Percentiles rank a stretch among this genome's conserved stretches.
Evolutionary conservation across 306 rosid species (phyloP).

Genomic region (Casuarina equisetifolia): DNA sequence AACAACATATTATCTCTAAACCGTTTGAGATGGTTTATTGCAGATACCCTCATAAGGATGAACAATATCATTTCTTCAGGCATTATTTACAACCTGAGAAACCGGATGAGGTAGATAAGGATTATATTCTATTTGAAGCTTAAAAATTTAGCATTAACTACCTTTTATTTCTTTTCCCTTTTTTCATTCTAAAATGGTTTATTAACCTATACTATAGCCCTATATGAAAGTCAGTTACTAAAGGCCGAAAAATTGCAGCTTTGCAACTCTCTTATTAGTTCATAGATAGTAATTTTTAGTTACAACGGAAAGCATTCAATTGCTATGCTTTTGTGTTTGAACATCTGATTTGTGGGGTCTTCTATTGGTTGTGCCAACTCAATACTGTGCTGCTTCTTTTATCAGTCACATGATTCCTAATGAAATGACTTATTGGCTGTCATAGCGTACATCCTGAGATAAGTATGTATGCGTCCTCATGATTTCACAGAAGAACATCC

Average conservation of each 20-base stretch:
- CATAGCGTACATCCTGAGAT: not conserved
- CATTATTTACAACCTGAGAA: slow-evolving; percentile 76
- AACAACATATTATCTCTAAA: slow-evolving; percentile 18
- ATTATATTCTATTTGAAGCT: slow-evolving; percentile 11
- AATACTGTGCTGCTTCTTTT: not conserved
- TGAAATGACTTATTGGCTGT: not conserved
- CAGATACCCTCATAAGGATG: slow-evolving; percentile 77
- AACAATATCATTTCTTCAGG: slow-evolving; percentile 82
- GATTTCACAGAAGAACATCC: not conserved
- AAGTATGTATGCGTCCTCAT: not conserved
- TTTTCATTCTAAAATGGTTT: not conserved
- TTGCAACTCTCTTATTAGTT: not conserved
- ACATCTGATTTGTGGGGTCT: not conserved
- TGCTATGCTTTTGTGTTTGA: not conserved
- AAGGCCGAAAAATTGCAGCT: too few relatives aligned
- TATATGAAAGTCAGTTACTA: not conserved
- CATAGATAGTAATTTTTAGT: not conserved
- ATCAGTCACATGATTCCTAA: not conserved
- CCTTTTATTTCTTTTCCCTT: too few relatives aligned
- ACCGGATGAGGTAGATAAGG: slow-evolving; percentile 59
- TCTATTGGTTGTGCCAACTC: not conserved
- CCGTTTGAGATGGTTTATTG: slow-evolving; percentile 23
- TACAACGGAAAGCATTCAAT: not conserved
- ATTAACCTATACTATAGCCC: not conserved
- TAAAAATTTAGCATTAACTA: not conserved